Conservation (phyloP, 306 rosid genomes). For the Fagus sylvatica region DNA sequence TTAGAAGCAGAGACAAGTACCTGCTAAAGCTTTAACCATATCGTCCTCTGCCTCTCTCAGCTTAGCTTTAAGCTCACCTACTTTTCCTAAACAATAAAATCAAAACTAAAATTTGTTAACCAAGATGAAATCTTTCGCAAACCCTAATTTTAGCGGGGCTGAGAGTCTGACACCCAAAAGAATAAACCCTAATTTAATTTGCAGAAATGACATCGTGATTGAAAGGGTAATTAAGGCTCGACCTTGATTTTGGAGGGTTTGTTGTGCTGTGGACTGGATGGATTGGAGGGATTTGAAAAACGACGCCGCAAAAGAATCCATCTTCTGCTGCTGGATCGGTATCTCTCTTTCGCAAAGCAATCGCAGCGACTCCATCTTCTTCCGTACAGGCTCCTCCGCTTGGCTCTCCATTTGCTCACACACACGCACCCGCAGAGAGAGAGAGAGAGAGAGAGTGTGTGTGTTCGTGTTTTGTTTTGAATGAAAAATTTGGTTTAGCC, state of each 20-base stretch:
- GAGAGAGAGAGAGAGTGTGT: neutral
- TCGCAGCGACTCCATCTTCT: constrained; percentile 45
- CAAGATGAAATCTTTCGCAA: neutral
- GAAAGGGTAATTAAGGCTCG: too few species aligned
- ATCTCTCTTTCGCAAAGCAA: constrained; percentile 45
- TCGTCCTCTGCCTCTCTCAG: constrained; percentile 79
- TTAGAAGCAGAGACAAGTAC: constrained; percentile 27
- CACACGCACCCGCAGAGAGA: neutral
- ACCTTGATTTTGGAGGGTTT: constrained; percentile 57
- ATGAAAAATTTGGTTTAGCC: constrained; percentile 4
- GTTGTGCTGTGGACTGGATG: constrained; percentile 32
- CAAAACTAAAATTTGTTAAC: neutral
- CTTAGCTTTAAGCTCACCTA: constrained; percentile 51
- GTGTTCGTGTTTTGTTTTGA: neutral
- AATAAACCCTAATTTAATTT: neutral
- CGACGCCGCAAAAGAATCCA: constrained; percentile 40
- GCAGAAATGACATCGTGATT: neutral
- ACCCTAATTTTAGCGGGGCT: neutral
- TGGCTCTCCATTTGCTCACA: constrained; percentile 27
- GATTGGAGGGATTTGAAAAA: constrained; percentile 42
- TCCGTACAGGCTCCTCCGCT: constrained; percentile 29
- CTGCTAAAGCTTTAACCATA: constrained; percentile 79
- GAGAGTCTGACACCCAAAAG: neutral
- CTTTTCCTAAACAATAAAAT: constrained; percentile 38
- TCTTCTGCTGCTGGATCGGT: constrained; percentile 34